Conservation (phyloP, 208 protist genomes). For the Leishmania arabica region DNA sequence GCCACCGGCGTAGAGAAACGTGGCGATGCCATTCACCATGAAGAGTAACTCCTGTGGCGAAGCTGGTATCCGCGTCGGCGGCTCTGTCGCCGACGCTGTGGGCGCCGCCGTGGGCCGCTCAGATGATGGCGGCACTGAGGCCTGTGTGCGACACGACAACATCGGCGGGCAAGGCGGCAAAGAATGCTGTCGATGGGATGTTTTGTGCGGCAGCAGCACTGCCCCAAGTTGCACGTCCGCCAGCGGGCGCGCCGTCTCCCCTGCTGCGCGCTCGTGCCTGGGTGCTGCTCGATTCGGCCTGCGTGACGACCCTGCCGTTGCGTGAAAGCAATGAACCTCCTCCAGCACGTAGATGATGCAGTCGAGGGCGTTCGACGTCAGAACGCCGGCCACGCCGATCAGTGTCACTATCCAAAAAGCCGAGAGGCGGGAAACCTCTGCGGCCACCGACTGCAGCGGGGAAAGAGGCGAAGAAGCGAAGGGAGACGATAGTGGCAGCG, state of each 20-base stretch:
- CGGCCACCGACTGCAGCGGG: neutral
- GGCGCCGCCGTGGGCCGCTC: neutral
- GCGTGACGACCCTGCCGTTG: neutral
- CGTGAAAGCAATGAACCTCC: constrained; percentile 59
- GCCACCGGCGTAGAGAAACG: constrained; percentile 17
- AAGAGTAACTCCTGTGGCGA: constrained; percentile 33
- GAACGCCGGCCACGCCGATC: constrained; percentile 36
- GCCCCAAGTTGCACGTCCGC: neutral
- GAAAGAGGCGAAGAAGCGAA: neutral
- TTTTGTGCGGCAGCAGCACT: neutral
- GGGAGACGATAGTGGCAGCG: neutral
- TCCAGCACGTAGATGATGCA: constrained; percentile 49
- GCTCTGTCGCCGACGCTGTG: neutral
- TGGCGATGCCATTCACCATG: constrained; percentile 34
- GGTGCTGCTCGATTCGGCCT: neutral
- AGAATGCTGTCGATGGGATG: neutral
- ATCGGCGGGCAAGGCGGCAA: neutral
- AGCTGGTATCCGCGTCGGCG: neutral
- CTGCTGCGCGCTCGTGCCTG: neutral
- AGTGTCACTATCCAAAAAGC: constrained; percentile 5
- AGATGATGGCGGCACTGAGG: neutral
- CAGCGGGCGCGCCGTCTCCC: neutral
- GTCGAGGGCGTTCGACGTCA: constrained; percentile 49
- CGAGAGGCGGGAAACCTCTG: neutral
- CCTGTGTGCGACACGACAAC: neutral